Conservation (phyloP, 2,329 filamentous ascomycete genomes). For the Lachnellula cervina region DNA sequence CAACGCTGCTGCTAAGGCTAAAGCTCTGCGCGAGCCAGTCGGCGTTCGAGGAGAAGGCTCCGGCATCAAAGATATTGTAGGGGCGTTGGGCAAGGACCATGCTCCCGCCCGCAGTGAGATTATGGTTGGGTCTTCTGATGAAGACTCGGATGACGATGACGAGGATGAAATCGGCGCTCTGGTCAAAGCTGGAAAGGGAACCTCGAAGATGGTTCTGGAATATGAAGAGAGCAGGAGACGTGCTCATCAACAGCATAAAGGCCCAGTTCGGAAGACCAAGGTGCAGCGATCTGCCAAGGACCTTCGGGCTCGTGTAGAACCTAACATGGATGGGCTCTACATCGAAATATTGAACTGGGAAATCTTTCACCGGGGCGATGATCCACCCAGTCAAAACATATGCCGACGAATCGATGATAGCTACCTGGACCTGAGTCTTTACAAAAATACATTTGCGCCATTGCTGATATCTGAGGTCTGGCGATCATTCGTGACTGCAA, state of each 20-base stretch:
- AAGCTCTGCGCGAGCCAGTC: constrained; percentile 50
- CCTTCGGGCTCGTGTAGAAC: constrained; percentile 86
- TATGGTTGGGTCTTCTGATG: constrained; percentile 75
- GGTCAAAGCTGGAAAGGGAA: constrained; percentile 41
- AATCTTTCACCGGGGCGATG: constrained; percentile 83
- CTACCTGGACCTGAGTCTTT: constrained; percentile 71
- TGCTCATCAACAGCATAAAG: constrained; percentile 49
- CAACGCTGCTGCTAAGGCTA: constrained; percentile 65
- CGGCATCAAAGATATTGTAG: constrained; percentile 65
- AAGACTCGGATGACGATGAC: constrained; percentile 71
- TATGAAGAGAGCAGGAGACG: constrained; percentile 43
- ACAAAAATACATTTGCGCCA: constrained; percentile 86
- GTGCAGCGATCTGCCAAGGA: constrained; percentile 81
- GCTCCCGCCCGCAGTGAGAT: constrained; percentile 71
- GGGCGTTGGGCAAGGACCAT: constrained; percentile 74
- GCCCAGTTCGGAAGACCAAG: constrained; percentile 79
- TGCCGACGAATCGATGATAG: constrained; percentile 73
- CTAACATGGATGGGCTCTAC: constrained; percentile 81
- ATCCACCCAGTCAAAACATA: constrained; percentile 70
- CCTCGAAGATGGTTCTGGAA: constrained; percentile 31
- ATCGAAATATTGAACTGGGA: constrained; percentile 89
- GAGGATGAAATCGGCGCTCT: constrained; percentile 47
- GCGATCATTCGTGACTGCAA: constrained; percentile 86
- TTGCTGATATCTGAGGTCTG: constrained; percentile 90
- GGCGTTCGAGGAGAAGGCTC: constrained; percentile 72